Evolutionary conservation across 2,329 filamentous ascomycete species (phyloP).

Genomic region (Dactylella cylindrospora): DNA sequence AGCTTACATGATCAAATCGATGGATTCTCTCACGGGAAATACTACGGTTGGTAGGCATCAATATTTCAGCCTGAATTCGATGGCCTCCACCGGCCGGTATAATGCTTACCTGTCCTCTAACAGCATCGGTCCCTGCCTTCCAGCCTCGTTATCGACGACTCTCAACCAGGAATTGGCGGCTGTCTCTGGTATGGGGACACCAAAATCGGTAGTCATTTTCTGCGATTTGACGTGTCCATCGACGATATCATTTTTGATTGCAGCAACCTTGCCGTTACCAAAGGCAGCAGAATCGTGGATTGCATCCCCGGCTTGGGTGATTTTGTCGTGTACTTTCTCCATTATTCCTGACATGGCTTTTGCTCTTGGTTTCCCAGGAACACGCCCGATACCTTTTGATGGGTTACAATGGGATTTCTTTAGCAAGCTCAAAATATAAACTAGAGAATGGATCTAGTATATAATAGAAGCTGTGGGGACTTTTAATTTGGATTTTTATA

Average conservation of each 20-base stretch:
- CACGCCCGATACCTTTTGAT: too few species aligned
- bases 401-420: too few species aligned
- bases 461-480: too few species aligned
- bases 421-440: too few species aligned
- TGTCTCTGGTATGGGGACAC: slow-evolving; percentile 69
- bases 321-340: slow-evolving; percentile 45
- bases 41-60: slow-evolving; percentile 5
- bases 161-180: slow-evolving; percentile 71
- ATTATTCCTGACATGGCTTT: slow-evolving; percentile 45
- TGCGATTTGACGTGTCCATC: slow-evolving; percentile 60
- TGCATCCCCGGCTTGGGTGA: slow-evolving; percentile 10
- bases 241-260: slow-evolving; percentile 55
- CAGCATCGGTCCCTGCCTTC: slow-evolving; percentile 61
- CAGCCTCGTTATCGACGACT: slow-evolving; percentile 61
- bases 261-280: slow-evolving; percentile 42
- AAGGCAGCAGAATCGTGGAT: slow-evolving; percentile 30
- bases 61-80: slow-evolving; percentile 42
- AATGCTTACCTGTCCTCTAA: slow-evolving; percentile 71
- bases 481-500: too few species aligned
- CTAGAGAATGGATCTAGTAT: too few species aligned
- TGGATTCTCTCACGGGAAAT: slow-evolving; percentile 3
- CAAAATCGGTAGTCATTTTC: slow-evolving; percentile 74
- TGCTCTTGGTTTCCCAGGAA: too few species aligned
- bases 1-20: slow-evolving; percentile 40
- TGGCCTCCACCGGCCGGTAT: not conserved